Evolutionary conservation across 306 rosid species (phyloP).

Genomic region (Dicorynia guianensis): DNA sequence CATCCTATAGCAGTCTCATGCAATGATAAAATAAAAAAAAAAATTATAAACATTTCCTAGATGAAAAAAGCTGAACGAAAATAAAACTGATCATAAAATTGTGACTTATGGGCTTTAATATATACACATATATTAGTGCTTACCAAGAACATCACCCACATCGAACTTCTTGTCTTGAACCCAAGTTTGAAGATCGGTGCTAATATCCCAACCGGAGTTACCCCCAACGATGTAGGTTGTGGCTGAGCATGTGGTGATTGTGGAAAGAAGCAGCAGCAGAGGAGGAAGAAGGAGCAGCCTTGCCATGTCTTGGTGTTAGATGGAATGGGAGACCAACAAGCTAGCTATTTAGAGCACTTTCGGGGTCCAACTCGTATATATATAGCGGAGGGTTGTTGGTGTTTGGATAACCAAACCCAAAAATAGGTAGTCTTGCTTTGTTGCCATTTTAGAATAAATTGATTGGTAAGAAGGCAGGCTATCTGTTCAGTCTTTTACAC

Average conservation of each 20-base stretch:
- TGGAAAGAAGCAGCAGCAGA: slow-evolving; percentile 44
- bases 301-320: slow-evolving; percentile 53
- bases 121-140: no score
- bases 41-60: no score
- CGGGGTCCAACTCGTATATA: slow-evolving; percentile 36
- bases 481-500: no score
- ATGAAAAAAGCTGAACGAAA: no score
- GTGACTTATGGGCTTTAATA: no score
- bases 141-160: slow-evolving; percentile 75
- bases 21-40: no score
- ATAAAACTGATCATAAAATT: no score
- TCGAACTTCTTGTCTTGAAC: slow-evolving; percentile 58
- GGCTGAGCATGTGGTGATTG: slow-evolving; percentile 57
- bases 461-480: not conserved
- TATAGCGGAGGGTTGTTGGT: slow-evolving; percentile 38
- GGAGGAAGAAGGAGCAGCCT: slow-evolving; percentile 40
- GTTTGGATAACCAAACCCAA: slow-evolving; percentile 72
- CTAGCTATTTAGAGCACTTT: not conserved
- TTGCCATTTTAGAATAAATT: not conserved
- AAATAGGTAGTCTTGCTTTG: not conserved
- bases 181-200: slow-evolving; percentile 82
- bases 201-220: slow-evolving; percentile 91
- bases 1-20: no score
- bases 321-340: not conserved
- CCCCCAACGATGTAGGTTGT: slow-evolving; percentile 79